Base-by-base conservation (phyloP, 2,329 filamentous ascomycete genomes). In the Pezizomycotina sp. region DNA sequence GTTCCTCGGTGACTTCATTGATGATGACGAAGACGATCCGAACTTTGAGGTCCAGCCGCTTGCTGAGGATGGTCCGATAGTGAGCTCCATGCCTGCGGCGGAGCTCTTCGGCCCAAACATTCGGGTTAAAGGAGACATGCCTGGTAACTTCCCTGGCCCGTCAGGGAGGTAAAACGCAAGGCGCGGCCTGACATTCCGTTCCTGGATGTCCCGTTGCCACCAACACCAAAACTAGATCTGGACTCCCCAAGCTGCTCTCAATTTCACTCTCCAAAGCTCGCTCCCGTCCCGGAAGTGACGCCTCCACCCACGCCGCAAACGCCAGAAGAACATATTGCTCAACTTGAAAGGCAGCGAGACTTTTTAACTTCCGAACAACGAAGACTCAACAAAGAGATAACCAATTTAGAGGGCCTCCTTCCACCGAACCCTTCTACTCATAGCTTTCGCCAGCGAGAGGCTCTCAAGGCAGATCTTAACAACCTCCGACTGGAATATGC, bases 311-410 rank as follows among this genome's bases (percentile, higher is more conserved):
- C 41, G 26, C 37, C 39, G 19, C 32, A 41, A 16, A 27, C 39
- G 15, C 49, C 47, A 3, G 45, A 41, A 20, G 47, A 44, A 13
- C 47, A 50, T 27, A 47, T 52, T 16, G 43, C 42, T 25, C 47
- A 48, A 29, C 38, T 52, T 10, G 50, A 52, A 31, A 41, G 47
- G 6, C 44, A 51, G 23, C 47, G 48, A 9, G 45, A 48, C 14
- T 34, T 47, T 12, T 42, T 51, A 12, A 42, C 40, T 27, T 27
- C 34, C 3, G 31, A 34, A 14, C 46, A 43, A 22, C 34, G 29
- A 3, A 32, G 26, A 10, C 38, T 46, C 8, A 46, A 39, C 26
- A 34, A 39, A 18, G 43, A 48, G 27, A 50, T 50, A 12, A 47
- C 41, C 26, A 42, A 40, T 18, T 27, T 52, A 3, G 42, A 49